Evolutionary conservation across 164 flowering plant species (phyloP).

Genomic region (Sedum album): DNA sequence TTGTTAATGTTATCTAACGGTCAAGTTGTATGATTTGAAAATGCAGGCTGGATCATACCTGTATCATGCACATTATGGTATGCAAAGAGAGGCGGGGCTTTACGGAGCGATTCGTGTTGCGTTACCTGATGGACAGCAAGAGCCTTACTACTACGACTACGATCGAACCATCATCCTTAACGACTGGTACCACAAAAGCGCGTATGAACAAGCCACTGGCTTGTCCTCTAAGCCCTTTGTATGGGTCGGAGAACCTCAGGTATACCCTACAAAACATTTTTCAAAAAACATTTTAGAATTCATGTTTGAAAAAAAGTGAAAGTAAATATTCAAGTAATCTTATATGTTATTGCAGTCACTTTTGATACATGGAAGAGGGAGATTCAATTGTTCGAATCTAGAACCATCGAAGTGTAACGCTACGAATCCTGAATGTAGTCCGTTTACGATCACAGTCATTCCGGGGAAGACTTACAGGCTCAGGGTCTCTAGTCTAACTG

Average conservation of each 20-base stretch:
- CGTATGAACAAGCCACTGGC: slow-evolving; percentile 59
- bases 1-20: too few species aligned
- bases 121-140: slow-evolving; percentile 37
- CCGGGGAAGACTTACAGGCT: slow-evolving; percentile 78
- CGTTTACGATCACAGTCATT: slow-evolving; percentile 47
- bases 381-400: slow-evolving; percentile 47
- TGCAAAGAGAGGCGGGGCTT: slow-evolving; percentile 82
- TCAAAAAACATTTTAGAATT: too few species aligned
- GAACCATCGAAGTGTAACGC: slow-evolving; percentile 36
- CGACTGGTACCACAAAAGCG: slow-evolving; percentile 82
- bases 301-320: too few species aligned
- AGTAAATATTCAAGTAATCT: too few species aligned
- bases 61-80: slow-evolving; percentile 86
- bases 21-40: background rate
- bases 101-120: slow-evolving; percentile 63
- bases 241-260: slow-evolving; percentile 92
- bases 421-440: slow-evolving; percentile 55
- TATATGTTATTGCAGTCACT: slow-evolving; percentile 43
- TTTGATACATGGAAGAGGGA: slow-evolving; percentile 81
- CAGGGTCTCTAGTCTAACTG: slow-evolving; percentile 56
- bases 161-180: slow-evolving; percentile 62
- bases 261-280: slow-evolving; percentile 10
- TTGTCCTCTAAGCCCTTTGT: slow-evolving; percentile 56
- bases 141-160: slow-evolving; percentile 66
- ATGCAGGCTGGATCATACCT: slow-evolving; percentile 73